These are phyloP conservation scores for Penicillium argentinense DNA, from an alignment of 495 filamentous ascomycete species.

Conservation along the genomic window DNA sequence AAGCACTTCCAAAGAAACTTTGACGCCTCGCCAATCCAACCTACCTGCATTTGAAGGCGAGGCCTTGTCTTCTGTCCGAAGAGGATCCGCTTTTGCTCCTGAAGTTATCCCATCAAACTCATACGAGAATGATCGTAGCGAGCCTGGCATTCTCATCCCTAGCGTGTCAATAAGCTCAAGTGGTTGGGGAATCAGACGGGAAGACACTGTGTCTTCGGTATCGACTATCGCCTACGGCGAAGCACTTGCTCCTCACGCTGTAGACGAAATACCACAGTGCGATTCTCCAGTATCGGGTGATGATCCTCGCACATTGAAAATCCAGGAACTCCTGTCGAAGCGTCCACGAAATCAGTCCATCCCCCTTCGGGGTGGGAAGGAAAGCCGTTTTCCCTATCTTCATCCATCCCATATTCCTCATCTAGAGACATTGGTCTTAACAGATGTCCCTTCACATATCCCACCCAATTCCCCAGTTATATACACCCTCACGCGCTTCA, in stretches of 20 bases:
- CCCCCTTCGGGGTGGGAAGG: constrained; percentile 26
- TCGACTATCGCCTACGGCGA: constrained; percentile 12
- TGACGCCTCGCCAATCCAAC: constrained; percentile 7
- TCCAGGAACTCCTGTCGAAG: constrained; percentile 37
- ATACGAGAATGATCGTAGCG: constrained; percentile 1
- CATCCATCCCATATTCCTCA: constrained; percentile 59
- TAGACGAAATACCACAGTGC: constrained; percentile 14
- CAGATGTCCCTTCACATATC: constrained; percentile 58
- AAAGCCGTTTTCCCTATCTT: constrained; percentile 42
- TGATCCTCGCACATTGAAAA: constrained; percentile 26
- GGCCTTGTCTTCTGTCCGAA: constrained; percentile 24
- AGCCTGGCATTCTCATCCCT: constrained; percentile 7
- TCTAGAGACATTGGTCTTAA: constrained; percentile 56
- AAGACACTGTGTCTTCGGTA: constrained; percentile 5
- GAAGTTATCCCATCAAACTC: constrained; percentile 30
- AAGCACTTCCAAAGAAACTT: not conserved
- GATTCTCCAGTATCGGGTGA: constrained; percentile 27
- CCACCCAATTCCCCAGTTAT: constrained; percentile 41
- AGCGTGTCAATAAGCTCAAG: constrained; percentile 10
- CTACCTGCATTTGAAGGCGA: constrained; percentile 24
- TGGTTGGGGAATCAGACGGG: not conserved
- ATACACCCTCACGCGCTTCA: constrained; percentile 53
- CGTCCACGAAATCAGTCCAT: constrained; percentile 34
- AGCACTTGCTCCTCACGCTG: not conserved
- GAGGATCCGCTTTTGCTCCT: constrained; percentile 48